Base-by-base conservation (phyloP, 129 eudicot genomes). In the Flaveria linearis region DNA sequence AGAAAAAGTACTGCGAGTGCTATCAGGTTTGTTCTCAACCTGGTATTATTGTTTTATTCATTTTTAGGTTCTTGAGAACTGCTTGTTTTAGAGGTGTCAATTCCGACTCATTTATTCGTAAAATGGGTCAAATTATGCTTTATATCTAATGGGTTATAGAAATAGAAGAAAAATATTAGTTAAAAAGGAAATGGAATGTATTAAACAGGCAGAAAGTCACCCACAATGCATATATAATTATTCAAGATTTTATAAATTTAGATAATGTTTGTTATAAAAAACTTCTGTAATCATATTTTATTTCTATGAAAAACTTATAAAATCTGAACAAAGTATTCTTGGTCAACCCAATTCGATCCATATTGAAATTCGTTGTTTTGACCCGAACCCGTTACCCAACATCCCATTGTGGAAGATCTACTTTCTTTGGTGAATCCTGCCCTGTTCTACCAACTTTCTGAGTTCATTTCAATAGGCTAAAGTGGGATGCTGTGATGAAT, bases 1-100 rank as follows among this genome's bases (percentile, higher is more conserved):
- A 71, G 62, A 87, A 88, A 56, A 88, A 85, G 80, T 90, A 93
- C 72, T 88, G 98, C 26, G 97, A 88, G 80, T 93, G 96, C 77
- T 90, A 88, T 84, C 92, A 90, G 92, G 97, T 91, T 75, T 75
- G 69, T 49, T 28, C 23, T 60, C 66, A 22, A 30, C 0, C 36
- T 30, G 36, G 36, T 30, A 5, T 30, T 30, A 30, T 30, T 30
- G 36, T 30, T 30, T 30, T 30, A 30, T 30, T 30, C 36, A 30
- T 3, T 30, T 30, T 30, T 30, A 3, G 5, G 36, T 30, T 30
- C 5, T 62, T 15, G 20, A 5, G 10, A 30, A 30, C 30, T 63
- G 8, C 13, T 30, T 30, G 69, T 30, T 30, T 63, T 28, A 30
- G 69, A 14, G 45, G 46, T 30, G 20, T 30, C 13, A 7, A 4